Conservation (phyloP, 768 basidiomycete species). For the Rhodotorula babjevae region DNA sequence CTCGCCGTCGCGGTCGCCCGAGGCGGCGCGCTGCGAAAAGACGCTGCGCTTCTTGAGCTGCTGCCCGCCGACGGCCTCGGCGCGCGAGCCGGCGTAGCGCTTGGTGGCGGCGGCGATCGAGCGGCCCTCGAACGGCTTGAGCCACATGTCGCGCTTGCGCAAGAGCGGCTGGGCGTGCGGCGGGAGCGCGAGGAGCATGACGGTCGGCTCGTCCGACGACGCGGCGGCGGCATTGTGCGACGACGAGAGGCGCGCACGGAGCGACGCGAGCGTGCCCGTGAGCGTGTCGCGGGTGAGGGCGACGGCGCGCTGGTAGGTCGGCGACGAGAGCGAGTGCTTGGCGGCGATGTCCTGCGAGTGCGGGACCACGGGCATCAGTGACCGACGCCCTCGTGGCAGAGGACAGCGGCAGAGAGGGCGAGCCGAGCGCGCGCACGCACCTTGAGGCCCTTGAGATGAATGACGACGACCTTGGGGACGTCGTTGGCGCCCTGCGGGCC, state of each 20-base stretch:
- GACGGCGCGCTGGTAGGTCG: conserved; percentile 9
- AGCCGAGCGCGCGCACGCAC: conserved; percentile 1
- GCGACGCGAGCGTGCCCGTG: conserved; percentile 6
- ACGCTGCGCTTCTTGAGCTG: background rate
- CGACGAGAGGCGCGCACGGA: background rate
- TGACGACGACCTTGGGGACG: conserved; percentile 7
- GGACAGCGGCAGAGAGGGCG: too few species aligned
- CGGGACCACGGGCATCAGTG: too few species aligned
- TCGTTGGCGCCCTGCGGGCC: background rate
- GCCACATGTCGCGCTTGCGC: conserved; percentile 17
- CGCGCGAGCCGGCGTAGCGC: background rate
- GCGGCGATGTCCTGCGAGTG: conserved; percentile 3
- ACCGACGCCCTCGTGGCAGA: too few species aligned
- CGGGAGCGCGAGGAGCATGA: conserved; percentile 23
- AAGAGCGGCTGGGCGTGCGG: conserved; percentile 14
- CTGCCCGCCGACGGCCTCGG: background rate
- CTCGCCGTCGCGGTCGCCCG: background rate
- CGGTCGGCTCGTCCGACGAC: background rate
- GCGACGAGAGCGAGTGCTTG: conserved; percentile 17
- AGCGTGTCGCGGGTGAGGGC: conserved; percentile 15
- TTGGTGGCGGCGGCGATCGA: background rate
- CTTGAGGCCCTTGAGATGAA: conserved; percentile 35
- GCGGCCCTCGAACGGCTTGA: conserved; percentile 19
- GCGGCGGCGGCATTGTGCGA: background rate
- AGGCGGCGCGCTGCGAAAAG: background rate